phyloP scores from a whole-genome alignment of 352 stramenopile species.

The Phytophthora syringae region DNA sequence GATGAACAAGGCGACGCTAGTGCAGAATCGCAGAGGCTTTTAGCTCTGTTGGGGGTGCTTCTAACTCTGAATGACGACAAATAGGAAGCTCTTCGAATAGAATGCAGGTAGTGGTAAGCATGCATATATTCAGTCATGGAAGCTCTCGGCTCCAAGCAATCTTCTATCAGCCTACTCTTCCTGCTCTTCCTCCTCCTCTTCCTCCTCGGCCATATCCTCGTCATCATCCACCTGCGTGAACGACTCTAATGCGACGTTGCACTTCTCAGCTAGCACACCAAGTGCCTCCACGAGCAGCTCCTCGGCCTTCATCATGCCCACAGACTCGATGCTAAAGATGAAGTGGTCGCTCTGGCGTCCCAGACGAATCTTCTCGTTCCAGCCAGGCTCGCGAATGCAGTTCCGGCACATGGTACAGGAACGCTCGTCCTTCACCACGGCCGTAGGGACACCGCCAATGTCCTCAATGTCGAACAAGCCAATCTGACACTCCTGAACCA shows the following conservation, averaged over 20 bases:
- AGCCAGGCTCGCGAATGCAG: slow-evolving; percentile 92
- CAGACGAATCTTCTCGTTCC: slow-evolving; percentile 91
- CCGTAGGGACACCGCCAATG: slow-evolving; percentile 67
- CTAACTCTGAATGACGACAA: not conserved
- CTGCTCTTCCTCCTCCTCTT: slow-evolving; percentile 51
- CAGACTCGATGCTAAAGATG: slow-evolving; percentile 93
- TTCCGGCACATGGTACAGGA: slow-evolving; percentile 97
- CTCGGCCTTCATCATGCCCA: slow-evolving; percentile 88
- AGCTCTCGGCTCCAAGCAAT: slow-evolving; percentile 23
- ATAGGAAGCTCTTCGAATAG: not conserved
- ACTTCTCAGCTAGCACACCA: slow-evolving; percentile 84
- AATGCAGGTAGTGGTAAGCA: slow-evolving; percentile 19
- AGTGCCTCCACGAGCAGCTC: slow-evolving; percentile 82
- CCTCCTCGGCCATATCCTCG: slow-evolving; percentile 51
- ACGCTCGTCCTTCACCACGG: slow-evolving; percentile 85
- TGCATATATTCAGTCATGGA: slow-evolving; percentile 42
- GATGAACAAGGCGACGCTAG: slow-evolving; percentile 7
- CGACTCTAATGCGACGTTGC: slow-evolving; percentile 82
- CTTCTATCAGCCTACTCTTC: slow-evolving; percentile 59
- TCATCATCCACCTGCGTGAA: slow-evolving; percentile 72
- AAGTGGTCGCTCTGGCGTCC: slow-evolving; percentile 95
- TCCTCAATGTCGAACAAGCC: slow-evolving; percentile 94
- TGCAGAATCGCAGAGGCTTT: slow-evolving; percentile 10
- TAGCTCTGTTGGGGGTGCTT: not conserved
- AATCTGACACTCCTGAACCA: slow-evolving; percentile 77